Evolutionary conservation across 1,284 basidiomycete species (phyloP), one percentile per base, ranked within the genome.

Genomic region (Veloboletus limbatus): DNA sequence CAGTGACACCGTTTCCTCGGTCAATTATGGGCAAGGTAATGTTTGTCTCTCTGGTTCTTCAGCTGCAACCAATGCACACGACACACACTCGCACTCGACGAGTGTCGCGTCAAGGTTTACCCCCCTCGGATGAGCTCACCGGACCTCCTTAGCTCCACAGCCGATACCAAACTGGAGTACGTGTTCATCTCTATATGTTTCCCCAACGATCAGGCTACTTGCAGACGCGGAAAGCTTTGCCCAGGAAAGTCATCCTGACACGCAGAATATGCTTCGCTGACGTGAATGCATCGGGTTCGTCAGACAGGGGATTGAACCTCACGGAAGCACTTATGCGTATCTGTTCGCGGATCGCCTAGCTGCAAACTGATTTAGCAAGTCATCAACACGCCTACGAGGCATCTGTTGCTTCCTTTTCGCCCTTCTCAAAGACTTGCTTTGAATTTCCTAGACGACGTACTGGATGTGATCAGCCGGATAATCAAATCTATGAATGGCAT

Each of bases 51-150:
- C 48, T 0, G 58, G 55, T 2, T 54, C 48, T 22, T 47, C 52
- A 8, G 28, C 43, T 31, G 48, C n/a, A 20, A 46, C 49, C 1
- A 59, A 62, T 33, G 56, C 60, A 49, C 62, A 34, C 54, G 58
- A 4, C 58, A 59, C 24, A 59, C 55, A 3, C 52, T 59, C 9
- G 58, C 58, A 13, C 46, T 69, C 2, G 69, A 70, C 28, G 69
- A 70, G 41, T 52, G 59, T 26, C 65, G 69, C 2, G 67, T 67
- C 21, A 67, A 67, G 40, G 70, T 68, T 47, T 63, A 65, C 26
- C 54, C 50, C 28, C 52, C 40, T 9, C 52, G 54, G 31, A 54
- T 51, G 52, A 53, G 51, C 20, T 45, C 52, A 2, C 49, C 49
- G 4, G 49, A 51, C n/a, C 49, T 51, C 9, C 32, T 28, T 7